These are phyloP conservation scores for Vachellia collinsii DNA, from an alignment of 306 rosid species.

Conservation along the genomic window DNA sequence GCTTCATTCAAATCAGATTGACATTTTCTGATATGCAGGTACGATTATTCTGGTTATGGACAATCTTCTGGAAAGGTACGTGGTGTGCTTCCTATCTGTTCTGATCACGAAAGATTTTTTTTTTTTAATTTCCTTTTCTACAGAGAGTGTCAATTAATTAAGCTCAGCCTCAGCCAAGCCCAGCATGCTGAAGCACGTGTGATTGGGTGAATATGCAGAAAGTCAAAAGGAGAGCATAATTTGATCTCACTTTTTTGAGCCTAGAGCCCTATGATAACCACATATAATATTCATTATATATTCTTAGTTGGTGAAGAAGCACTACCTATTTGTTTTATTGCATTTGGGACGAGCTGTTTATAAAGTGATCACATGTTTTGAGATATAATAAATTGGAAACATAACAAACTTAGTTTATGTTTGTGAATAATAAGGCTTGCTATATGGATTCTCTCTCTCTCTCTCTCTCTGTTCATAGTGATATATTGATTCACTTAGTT, in stretches of 20 bases:
- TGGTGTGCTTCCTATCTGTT: slow-evolving; percentile 14
- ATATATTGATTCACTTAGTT: background rate
- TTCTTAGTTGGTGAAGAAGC: slow-evolving; percentile 11
- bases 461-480: too few relatives aligned
- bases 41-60: slow-evolving; percentile 83
- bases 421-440: background rate
- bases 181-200: slow-evolving; percentile 31
- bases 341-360: slow-evolving; percentile 14
- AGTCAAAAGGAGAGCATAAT: slow-evolving; percentile 30
- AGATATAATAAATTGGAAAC: background rate
- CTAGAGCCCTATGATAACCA: slow-evolving; percentile 1
- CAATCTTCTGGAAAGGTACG: slow-evolving; percentile 78
- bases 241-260: slow-evolving; percentile 30
- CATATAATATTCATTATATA: background rate
- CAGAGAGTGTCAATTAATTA: slow-evolving; percentile 4
- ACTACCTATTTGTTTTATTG: slow-evolving; percentile 19
- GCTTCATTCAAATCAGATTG: slow-evolving; percentile 14
- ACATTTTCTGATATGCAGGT: slow-evolving; percentile 48
- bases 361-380: background rate
- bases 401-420: background rate
- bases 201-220: slow-evolving; percentile 24
- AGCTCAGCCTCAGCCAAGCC: background rate
- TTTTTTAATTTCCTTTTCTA: background rate
- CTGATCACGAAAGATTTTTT: background rate
- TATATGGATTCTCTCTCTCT: background rate